These are phyloP conservation scores for Pseudozyma thailandica DNA, from an alignment of 1,284 basidiomycete species.

Conservation along the genomic window DNA sequence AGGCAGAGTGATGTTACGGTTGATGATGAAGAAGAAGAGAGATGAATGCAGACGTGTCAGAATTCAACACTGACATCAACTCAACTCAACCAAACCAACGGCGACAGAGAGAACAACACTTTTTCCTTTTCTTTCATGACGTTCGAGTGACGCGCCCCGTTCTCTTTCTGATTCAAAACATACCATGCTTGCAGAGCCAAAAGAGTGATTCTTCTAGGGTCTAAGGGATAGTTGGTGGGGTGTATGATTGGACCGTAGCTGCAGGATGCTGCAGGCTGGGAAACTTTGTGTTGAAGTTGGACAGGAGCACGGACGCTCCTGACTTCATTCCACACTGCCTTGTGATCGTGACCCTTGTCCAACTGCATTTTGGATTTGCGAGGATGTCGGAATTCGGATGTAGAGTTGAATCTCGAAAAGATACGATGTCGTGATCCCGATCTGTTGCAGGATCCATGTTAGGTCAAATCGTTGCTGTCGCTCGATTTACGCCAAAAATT, in stretches of 20 bases:
- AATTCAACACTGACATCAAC: neutral
- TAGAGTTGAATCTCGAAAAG: neutral
- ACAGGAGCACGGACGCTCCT: neutral
- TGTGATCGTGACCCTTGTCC: too few species aligned
- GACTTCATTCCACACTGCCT: too few species aligned
- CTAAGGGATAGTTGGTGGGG: neutral
- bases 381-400: neutral
- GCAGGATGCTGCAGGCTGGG: conserved; percentile 20
- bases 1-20: neutral
- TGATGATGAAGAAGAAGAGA: neutral
- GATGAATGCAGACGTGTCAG: conserved; percentile 1
- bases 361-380: neutral
- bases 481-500: too few species aligned
- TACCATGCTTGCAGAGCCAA: conserved; percentile 6
- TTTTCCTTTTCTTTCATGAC: neutral
- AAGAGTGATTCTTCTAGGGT: neutral
- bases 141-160: too few species aligned
- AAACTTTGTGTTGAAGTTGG: conserved; percentile 9
- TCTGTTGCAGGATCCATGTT: neutral
- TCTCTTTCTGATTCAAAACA: conserved; percentile 6
- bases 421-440: neutral
- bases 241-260: neutral
- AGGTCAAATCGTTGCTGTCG: neutral
- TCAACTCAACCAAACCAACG: too few species aligned
- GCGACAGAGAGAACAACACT: conserved; percentile 18